Percentiles rank a stretch among this genome's conserved stretches.
Evolutionary conservation across 2,329 filamentous ascomycete genomes (phyloP).

Genomic region (Fusarium liriodendri): DNA sequence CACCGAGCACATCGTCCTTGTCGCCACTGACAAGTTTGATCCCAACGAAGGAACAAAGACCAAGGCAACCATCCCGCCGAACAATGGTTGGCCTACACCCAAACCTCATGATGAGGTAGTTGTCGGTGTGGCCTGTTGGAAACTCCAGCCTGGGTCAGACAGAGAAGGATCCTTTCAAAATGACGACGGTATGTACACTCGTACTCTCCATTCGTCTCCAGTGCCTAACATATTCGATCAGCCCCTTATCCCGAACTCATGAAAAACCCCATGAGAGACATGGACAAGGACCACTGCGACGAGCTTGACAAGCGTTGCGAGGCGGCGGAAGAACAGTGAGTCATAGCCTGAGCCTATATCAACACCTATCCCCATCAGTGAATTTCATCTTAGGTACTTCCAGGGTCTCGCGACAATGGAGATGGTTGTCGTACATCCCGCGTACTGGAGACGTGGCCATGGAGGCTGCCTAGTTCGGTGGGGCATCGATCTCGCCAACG

Average conservation of each 20-base stretch:
- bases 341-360: not conserved
- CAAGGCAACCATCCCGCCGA: not conserved
- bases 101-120: not conserved
- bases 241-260: not conserved
- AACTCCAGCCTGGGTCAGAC: not conserved
- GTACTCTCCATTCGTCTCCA: not conserved
- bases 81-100: not conserved
- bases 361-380: not conserved
- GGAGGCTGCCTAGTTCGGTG: not conserved
- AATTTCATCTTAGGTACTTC: not conserved
- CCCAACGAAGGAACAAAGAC: not conserved
- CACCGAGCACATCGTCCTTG: not conserved
- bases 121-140: not conserved
- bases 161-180: not conserved
- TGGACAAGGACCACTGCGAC: not conserved
- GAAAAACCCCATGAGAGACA: not conserved
- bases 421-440: slow-evolving; percentile 12
- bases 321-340: not conserved
- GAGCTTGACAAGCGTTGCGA: not conserved
- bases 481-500: not conserved
- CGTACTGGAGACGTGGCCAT: slow-evolving; percentile 12
- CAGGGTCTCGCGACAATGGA: not conserved
- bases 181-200: not conserved
- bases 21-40: not conserved
- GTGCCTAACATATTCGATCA: not conserved